Evolutionary conservation across 257 asterid genomes (phyloP), one percentile per base, ranked within the genome.

Genomic region (Capsicum pubescens): DNA sequence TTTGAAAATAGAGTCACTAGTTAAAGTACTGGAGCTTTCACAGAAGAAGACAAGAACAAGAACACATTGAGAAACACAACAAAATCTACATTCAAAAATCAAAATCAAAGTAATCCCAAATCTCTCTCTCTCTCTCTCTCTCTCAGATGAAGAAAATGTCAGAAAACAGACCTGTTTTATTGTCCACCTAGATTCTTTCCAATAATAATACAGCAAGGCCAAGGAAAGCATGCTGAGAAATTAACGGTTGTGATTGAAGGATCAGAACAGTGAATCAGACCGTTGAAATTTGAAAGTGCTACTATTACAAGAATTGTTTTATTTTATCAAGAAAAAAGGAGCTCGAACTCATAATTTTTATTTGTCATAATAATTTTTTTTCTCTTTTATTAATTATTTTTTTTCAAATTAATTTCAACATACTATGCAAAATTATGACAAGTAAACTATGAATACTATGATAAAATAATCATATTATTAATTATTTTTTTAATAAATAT

Each of bases 201-300:
- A 82, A 59, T n/a, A 83, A 39, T 32, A 59, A 21, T 36, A 69
- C 70, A 39, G 68, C 32, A 21, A 76, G 63, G 81, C 70, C 42
- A 63, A 63, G 2, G 72, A 35, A 85, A 48, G 86, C 84, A 7
- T 7, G 36, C 19, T 64, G 35, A 35, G 85, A 21, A 76, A 83
- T 87, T 56, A 83, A 92, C 91, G 93, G 95, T 54, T 50, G 58
- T 13, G 90, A 86, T 85, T 57, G 67, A 83, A 66, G 87, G 85
- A 70, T 76, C 26, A 83, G 19, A 84, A 87, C 91, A 88, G 92
- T 83, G 52, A 59, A 91, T 89, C 91, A 44, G 91, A 90, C 97
- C 94, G 95, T 93, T 86, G 89, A 83, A 91, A 87, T 92, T 93
- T 90, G 90, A 91, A 93, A 87, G 80, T 69, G 78, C 68, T 48